These are phyloP conservation scores for Suillus weaverae DNA, from an alignment of 768 basidiomycete species.

Conservation along the genomic window DNA sequence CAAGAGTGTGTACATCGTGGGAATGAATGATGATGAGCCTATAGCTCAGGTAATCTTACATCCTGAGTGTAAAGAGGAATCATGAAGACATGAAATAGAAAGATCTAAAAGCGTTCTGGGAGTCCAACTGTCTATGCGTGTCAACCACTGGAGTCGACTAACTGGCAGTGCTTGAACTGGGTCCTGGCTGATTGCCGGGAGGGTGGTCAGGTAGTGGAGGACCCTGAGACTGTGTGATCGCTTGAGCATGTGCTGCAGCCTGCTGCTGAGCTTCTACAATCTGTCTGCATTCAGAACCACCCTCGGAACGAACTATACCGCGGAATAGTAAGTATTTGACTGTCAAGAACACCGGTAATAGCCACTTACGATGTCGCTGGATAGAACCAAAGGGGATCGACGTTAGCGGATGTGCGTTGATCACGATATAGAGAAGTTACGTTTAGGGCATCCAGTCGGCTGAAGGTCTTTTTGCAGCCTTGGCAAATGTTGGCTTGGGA, in stretches of 20 bases:
- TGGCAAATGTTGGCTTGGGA: conserved; percentile 84
- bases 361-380: conserved; percentile 74
- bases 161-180: conserved; percentile 16
- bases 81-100: not conserved
- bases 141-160: not conserved
- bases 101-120: not conserved
- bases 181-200: conserved; percentile 25
- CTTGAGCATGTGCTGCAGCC: conserved; percentile 30
- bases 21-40: conserved; percentile 5
- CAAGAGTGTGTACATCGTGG: conserved; percentile 3
- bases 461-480: conserved; percentile 94
- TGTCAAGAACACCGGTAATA: conserved; percentile 17
- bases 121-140: not conserved
- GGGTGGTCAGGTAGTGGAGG: conserved; percentile 9
- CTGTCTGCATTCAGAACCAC: conserved; percentile 73
- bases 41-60: conserved; percentile 3
- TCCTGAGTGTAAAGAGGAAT: conserved; percentile 2
- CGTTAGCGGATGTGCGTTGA: conserved; percentile 7
- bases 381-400: conserved; percentile 28
- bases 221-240: conserved; percentile 19
- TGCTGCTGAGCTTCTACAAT: conserved; percentile 39
- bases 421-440: conserved; percentile 50
- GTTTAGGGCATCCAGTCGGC: conserved; percentile 90
- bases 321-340: conserved; percentile 26
- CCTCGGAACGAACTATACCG: conserved; percentile 75